Base-by-base conservation (phyloP, 2,329 filamentous ascomycete species). In the Cadophora gregata region DNA sequence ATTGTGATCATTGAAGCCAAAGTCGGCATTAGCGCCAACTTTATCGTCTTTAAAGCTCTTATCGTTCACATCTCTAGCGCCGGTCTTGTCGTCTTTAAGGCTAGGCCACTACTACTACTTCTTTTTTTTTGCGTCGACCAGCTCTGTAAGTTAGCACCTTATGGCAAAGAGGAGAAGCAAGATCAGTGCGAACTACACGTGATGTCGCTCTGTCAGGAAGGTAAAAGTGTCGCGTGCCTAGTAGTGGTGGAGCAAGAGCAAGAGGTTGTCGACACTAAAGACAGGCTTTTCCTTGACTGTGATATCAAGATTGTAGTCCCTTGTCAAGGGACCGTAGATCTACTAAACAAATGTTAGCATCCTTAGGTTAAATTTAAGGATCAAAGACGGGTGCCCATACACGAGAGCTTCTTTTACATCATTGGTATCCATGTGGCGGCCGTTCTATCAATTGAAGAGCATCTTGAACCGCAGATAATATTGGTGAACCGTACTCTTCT, bases 401-500 rank as follows among this genome's bases (percentile, higher is more conserved):
- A 38, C 62, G 25, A 69, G 59, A 53, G 47, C 63, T 45, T 68
- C 67, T 66, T 68, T 69, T 12, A 33, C 47, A 59, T 69, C 50
- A 62, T 69, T 71, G 14, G 61, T 72, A 64, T 71, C 56, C 29
- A 71, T 70, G 55, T 69, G 53, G 62, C 47, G 47, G 19, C 47
- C 47, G 47, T 50, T 50, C 47, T 50, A 10, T 50, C 47, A n/a
- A 53, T 67, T 69, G 38, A 70, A 74, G 24, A 74, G 66, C 60
- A 69, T 69, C 53, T 74, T 75, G 14, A 74, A 72, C 53, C 70
- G 64, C 45, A 68, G 48, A 63, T 60, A 69, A 61, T 75, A 74
- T 55, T 74, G 42, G 61, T 74, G 66, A 12, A 70, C 60, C n/a
- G 66, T 67, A 60, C 70, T 72, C 62, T 67, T 68, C 64, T 70